A percentile compares a stretch with the other conserved stretches of the same genome.
Evolutionary conservation across 2,329 filamentous ascomycete species (phyloP).

Genomic region (Cladosporium velox): DNA sequence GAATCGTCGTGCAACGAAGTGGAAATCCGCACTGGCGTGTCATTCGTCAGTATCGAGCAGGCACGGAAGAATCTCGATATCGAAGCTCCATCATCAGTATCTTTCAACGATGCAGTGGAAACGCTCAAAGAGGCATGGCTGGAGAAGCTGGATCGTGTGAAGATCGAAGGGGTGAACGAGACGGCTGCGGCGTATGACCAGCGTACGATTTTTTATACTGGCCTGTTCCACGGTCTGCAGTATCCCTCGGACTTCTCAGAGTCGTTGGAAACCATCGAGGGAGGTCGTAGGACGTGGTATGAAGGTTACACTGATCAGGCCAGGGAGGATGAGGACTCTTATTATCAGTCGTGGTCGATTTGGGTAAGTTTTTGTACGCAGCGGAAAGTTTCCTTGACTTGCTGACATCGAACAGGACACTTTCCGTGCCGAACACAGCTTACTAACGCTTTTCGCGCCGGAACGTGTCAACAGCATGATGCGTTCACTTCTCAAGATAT

Average conservation of each 20-base stretch:
- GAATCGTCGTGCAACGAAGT: conserved; percentile 33
- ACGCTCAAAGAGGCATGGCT: conserved; percentile 48
- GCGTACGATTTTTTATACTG: conserved; percentile 51
- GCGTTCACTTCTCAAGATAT: conserved; percentile 49
- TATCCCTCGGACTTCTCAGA: conserved; percentile 54
- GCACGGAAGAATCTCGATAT: conserved; percentile 49
- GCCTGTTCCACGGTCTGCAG: conserved; percentile 50
- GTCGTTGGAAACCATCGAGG: conserved; percentile 35
- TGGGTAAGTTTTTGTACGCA: conserved; percentile 34
- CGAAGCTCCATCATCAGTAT: conserved; percentile 41
- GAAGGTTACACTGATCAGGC: conserved; percentile 52
- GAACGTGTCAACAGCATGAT: conserved; percentile 53
- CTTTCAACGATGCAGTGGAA: conserved; percentile 45
- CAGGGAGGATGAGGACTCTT: conserved; percentile 46
- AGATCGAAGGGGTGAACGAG: conserved; percentile 46
- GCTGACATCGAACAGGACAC: conserved; percentile 39
- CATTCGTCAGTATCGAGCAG: conserved; percentile 52
- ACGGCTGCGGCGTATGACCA: conserved; percentile 47
- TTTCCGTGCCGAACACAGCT: conserved; percentile 50
- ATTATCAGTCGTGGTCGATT: conserved; percentile 55
- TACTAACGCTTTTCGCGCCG: conserved; percentile 49
- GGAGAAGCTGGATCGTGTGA: conserved; percentile 48
- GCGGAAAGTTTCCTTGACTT: not conserved
- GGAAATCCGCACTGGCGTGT: conserved; percentile 51
- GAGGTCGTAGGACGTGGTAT: conserved; percentile 42